Evolutionary conservation across 2,329 filamentous ascomycete genomes (phyloP).

Genomic region (Cercospora nicotianae): DNA sequence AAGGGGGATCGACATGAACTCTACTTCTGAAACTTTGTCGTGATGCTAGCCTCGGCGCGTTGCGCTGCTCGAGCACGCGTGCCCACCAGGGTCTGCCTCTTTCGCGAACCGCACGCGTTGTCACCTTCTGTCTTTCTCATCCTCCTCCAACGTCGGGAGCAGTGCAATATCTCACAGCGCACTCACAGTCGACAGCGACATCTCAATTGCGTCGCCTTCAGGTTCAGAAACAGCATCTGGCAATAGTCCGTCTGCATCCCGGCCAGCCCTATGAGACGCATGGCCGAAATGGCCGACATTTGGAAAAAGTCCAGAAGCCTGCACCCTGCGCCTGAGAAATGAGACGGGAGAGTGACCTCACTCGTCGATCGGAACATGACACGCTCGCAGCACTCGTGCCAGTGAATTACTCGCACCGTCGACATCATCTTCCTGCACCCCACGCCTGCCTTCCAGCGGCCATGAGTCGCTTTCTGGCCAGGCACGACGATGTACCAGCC

Average conservation of each 20-base stretch:
- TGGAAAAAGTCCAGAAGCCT: neutral
- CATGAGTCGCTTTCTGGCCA: neutral
- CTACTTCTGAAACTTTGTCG: neutral
- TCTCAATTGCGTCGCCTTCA: neutral
- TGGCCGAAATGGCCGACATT: neutral
- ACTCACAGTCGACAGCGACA: neutral
- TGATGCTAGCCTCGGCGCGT: neutral
- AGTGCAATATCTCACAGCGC: neutral
- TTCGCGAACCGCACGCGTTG: neutral
- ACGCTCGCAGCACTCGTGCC: neutral
- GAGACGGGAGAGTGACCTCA: neutral
- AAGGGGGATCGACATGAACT: neutral
- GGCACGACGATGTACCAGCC: neutral
- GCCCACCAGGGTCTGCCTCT: neutral
- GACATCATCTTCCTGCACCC: neutral
- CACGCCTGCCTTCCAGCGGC: neutral
- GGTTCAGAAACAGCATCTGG: neutral
- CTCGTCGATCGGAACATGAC: neutral
- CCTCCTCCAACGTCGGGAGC: neutral
- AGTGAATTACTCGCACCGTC: neutral
- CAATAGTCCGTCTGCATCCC: neutral
- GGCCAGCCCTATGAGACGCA: neutral
- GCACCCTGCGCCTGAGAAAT: conserved; percentile 3
- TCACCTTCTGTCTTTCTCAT: neutral
- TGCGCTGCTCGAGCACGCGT: neutral